Evolutionary conservation across 108 stramenopile species (phyloP).

Genomic region (Discostella stelligeroides): DNA sequence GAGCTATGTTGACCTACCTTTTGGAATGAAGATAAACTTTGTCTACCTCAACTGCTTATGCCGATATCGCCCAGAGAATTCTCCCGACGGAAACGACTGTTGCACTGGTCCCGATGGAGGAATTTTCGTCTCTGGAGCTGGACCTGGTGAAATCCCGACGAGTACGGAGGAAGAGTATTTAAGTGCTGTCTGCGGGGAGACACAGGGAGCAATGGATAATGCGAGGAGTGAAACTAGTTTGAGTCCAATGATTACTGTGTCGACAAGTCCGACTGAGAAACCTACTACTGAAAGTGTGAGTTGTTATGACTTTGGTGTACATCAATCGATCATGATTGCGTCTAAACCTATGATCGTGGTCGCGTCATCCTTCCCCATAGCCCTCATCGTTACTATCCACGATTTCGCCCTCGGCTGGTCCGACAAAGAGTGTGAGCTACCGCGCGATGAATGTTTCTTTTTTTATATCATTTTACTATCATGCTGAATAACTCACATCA

Average conservation of each 20-base stretch:
- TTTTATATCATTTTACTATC: too few relatives aligned
- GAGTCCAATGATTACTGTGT: slow-evolving; percentile 5
- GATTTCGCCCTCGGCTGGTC: background rate
- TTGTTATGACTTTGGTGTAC: too few relatives aligned
- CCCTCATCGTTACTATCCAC: slow-evolving; percentile 2
- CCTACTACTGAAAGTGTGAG: background rate
- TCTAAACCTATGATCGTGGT: too few relatives aligned
- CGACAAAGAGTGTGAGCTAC: slow-evolving; percentile 1
- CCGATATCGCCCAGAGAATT: background rate
- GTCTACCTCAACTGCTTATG: slow-evolving; percentile 47
- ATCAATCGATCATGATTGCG: too few relatives aligned
- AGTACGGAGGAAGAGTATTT: slow-evolving; percentile 19
- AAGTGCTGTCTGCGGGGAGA: slow-evolving; percentile 31
- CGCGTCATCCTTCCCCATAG: background rate
- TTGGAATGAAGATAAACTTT: slow-evolving; percentile 49
- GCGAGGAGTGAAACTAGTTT: slow-evolving; percentile 14
- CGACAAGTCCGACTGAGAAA: slow-evolving; percentile 4
- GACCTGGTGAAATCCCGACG: slow-evolving; percentile 27
- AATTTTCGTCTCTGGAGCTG: slow-evolving; percentile 21
- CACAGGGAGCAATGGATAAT: slow-evolving; percentile 42
- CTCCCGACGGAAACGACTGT: slow-evolving; percentile 8
- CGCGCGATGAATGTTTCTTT: too few relatives aligned
- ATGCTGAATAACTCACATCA: too few relatives aligned
- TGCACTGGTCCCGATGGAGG: slow-evolving; percentile 23
- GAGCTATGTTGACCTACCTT: slow-evolving; percentile 27